A percentile compares a stretch with the other conserved stretches of the same genome.
Conservation (phyloP, 306 rosid species). For the Trifolium fragiferum region DNA sequence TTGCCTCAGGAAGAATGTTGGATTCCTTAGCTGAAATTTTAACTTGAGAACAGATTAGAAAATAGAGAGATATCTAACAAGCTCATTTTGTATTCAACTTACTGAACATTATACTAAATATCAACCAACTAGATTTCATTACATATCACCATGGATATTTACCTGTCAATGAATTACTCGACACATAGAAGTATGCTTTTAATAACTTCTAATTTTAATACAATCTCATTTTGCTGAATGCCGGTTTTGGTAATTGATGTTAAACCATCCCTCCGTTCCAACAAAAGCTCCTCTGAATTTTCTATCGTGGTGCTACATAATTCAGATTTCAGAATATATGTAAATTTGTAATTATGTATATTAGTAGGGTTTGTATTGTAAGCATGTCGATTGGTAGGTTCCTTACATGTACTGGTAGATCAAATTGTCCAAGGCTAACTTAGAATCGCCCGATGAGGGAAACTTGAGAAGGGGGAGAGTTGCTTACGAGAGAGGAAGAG, state of each 20-base stretch:
- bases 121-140: not conserved
- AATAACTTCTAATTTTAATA: not conserved
- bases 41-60: not conserved
- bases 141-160: not conserved
- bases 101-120: not conserved
- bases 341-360: too few species aligned
- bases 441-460: not conserved
- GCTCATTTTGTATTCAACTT: conserved; percentile 10
- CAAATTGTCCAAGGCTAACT: not conserved
- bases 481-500: not conserved
- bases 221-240: conserved; percentile 10
- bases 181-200: not conserved
- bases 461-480: not conserved
- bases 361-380: not conserved
- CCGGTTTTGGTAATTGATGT: conserved; percentile 17
- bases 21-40: conserved; percentile 18
- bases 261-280: conserved; percentile 5
- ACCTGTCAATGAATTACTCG: conserved; percentile 12
- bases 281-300: conserved; percentile 12
- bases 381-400: not conserved
- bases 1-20: conserved; percentile 10
- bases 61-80: not conserved
- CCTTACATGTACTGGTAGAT: not conserved
- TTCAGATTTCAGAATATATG: conserved; percentile 20
- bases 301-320: conserved; percentile 3